Base-by-base conservation (phyloP, 768 basidiomycete genomes). In the Neoboletus magnificus region DNA sequence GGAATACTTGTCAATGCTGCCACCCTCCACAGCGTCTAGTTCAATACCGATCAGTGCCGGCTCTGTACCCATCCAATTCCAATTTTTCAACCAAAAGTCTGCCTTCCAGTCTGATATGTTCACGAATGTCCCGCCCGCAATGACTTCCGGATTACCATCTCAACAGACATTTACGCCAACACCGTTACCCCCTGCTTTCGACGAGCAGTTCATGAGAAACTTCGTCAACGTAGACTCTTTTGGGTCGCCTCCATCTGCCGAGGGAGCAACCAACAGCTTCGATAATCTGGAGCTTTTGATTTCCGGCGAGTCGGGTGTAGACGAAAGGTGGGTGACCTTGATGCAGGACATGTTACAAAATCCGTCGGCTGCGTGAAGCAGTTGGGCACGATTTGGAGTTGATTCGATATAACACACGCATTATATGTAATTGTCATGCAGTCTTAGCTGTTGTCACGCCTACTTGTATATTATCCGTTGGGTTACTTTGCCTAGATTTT, bases 321-420 rank as follows among this genome's bases (percentile, higher is more conserved):
- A 85, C 58, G 82, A 85, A 50, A 82, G 82, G 62, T 88, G 86
- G 86, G 78, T 76, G 64, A 77, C 79, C 10, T 81, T 87, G 60
- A 84, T 88, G 80, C 78, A 79, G 36, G 81, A 84, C 18, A 68
- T 86, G 42, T 61, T 85, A 50, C n/a, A n/a, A n/a, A 80, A 82
- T 59, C 73, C 68, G 6, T 41, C 62, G 1, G 35, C n/a, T 51
- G 50, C 54, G 37, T 66, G 41, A 64, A 47, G 27, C 39, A 20
- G 35, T 22, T n/a, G 2, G 5, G 49, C 4, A 27, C 35, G 43
- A 29, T 39, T 47, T 25, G n/a, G 36, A 29, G 6, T 27, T 35
- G 55, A 45, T 33, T 36, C 9, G 30, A 35, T 27, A 25, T 39
- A 23, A 30, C 35, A 25, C 6, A 20, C 8, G n/a, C 15, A 47